A percentile compares a stretch with the other conserved stretches of the same genome.
These are phyloP conservation scores for Sporothrix schenckii DNA, from an alignment of 2,329 filamentous ascomycete genomes.

Conservation along the genomic window DNA sequence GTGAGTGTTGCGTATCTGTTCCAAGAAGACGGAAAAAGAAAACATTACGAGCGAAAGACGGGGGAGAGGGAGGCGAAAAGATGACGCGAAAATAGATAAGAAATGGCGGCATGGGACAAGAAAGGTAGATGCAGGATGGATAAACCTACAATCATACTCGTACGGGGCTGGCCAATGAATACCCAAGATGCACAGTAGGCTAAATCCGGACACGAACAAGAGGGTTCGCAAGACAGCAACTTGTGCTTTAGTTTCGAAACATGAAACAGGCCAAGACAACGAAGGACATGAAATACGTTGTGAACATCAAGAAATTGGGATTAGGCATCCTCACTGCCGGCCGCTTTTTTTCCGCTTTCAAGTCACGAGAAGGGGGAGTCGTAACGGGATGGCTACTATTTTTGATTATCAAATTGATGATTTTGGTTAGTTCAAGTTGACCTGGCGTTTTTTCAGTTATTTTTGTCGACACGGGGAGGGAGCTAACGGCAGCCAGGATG, in stretches of 20 bases:
- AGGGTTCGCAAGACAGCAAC: not conserved
- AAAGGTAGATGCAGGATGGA: no score
- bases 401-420: conserved; percentile 8
- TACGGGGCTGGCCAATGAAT: not conserved
- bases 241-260: not conserved
- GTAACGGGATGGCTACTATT: not conserved
- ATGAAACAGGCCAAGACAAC: not conserved
- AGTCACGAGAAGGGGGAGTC: not conserved
- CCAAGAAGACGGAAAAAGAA: conserved; percentile 9
- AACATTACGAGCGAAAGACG: not conserved
- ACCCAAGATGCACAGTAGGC: not conserved
- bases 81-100: conserved; percentile 8
- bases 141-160: not conserved
- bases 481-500: conserved; percentile 5
- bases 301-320: not conserved
- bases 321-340: not conserved
- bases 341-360: not conserved
- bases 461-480: not conserved
- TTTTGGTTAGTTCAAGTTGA: not conserved
- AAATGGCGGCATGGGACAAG: not conserved
- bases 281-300: not conserved
- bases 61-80: not conserved
- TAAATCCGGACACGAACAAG: not conserved
- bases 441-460: not conserved
- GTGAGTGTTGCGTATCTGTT: conserved; percentile 7